These are phyloP conservation scores for Mediolabrus comicus DNA, from an alignment of 108 stramenopile species.

Conservation along the genomic window DNA sequence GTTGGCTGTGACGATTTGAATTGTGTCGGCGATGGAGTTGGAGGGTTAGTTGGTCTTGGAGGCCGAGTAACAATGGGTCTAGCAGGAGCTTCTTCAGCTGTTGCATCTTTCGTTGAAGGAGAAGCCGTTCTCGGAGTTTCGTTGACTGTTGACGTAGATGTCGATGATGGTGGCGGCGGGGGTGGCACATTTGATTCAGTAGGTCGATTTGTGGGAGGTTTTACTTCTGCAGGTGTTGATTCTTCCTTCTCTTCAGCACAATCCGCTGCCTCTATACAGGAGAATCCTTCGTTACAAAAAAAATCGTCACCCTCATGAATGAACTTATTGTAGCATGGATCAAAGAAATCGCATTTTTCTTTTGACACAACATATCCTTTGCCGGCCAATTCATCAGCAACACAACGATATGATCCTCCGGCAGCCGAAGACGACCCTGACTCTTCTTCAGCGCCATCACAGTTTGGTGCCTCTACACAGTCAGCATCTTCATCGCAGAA, in stretches of 20 bases:
- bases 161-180: not conserved
- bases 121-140: not conserved
- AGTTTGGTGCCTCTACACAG: constrained; percentile 7
- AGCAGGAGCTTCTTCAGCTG: not conserved
- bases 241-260: constrained; percentile 12
- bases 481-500: constrained; percentile 18
- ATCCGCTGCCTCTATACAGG: constrained; percentile 17
- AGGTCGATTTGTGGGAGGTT: not conserved
- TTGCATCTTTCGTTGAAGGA: not conserved
- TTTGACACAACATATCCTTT: constrained; percentile 25
- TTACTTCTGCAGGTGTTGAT: not conserved
- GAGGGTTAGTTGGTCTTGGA: not conserved
- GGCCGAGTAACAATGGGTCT: not conserved
- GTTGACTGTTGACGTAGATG: not conserved
- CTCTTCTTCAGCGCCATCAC: constrained; percentile 1
- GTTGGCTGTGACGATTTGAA: constrained; percentile 2
- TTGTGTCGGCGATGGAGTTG: not conserved
- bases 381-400: constrained; percentile 16
- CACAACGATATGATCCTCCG: not conserved
- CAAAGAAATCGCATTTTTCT: constrained; percentile 38
- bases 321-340: constrained; percentile 24
- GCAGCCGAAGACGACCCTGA: not conserved
- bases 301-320: constrained; percentile 37
- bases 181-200: not conserved
- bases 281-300: constrained; percentile 27